Percentiles rank a stretch among this genome's conserved stretches.
phyloP scores from a whole-genome alignment of 345 rosid genomes.

The Erodium maritimum region DNA sequence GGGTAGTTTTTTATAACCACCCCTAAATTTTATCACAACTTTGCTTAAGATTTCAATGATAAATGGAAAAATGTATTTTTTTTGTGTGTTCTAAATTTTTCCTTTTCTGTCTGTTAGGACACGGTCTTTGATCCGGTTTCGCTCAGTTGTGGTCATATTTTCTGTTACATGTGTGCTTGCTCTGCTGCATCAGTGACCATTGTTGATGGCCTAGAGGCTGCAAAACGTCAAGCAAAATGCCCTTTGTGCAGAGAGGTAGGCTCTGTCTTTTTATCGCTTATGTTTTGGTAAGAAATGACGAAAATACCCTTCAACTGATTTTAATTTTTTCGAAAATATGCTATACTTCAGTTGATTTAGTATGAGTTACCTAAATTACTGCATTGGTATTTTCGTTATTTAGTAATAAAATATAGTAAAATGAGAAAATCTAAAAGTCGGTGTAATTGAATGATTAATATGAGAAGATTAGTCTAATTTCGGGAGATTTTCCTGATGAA shows the following conservation, averaged over 20 bases:
- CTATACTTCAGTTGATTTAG: too few species aligned
- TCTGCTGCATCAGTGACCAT: slow-evolving; percentile 81
- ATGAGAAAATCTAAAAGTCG: background rate
- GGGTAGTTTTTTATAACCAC: too few species aligned
- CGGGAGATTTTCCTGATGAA: too few species aligned
- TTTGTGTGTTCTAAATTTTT: background rate
- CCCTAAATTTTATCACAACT: too few species aligned
- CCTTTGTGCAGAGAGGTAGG: slow-evolving; percentile 83
- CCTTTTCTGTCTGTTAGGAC: slow-evolving; percentile 39
- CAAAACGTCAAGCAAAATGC: slow-evolving; percentile 58
- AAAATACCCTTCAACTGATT: too few species aligned
- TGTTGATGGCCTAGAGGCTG: slow-evolving; percentile 62
- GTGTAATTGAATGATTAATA: too few species aligned
- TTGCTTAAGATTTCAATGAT: background rate
- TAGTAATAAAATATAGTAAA: too few species aligned
- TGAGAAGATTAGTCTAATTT: too few species aligned
- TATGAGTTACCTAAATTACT: too few species aligned
- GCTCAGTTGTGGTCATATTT: slow-evolving; percentile 82
- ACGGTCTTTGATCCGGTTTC: slow-evolving; percentile 87
- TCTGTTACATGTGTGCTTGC: slow-evolving; percentile 89
- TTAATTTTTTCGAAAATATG: too few species aligned
- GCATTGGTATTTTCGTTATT: too few species aligned
- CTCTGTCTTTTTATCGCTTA: background rate
- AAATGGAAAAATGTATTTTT: too few species aligned
- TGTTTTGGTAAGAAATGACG: rapidly evolving